Evolutionary conservation across 495 filamentous ascomycete genomes (phyloP).

Genomic region (Penicillium ucsense): DNA sequence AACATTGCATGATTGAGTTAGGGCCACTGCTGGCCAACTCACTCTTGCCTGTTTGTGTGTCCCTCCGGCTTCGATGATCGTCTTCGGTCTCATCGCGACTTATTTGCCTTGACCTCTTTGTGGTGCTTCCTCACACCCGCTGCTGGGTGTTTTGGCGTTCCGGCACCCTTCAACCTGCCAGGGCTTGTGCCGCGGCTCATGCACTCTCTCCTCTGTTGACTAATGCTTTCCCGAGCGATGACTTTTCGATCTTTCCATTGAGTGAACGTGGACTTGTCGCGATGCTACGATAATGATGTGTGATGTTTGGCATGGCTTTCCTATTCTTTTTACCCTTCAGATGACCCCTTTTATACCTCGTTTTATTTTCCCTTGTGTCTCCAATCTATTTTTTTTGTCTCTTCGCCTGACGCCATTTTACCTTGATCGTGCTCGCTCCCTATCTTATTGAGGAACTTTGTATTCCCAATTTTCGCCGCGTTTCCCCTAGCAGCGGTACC

Average conservation of each 20-base stretch:
- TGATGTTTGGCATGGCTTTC: constrained; percentile 22
- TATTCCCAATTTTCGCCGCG: too few species aligned
- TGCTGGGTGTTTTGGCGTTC: constrained; percentile 25
- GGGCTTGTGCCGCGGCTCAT: constrained; percentile 4
- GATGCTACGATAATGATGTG: constrained; percentile 21
- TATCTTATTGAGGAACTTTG: too few species aligned
- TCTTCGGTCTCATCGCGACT: not conserved
- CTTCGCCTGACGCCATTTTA: not conserved
- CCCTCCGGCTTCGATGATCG: not conserved
- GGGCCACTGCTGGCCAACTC: not conserved
- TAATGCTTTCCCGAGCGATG: constrained; percentile 13
- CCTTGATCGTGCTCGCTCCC: too few species aligned
- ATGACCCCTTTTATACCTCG: constrained; percentile 1
- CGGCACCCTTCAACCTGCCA: constrained; percentile 1
- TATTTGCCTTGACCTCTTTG: not conserved
- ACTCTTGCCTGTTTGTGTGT: not conserved
- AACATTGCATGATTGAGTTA: constrained; percentile 36
- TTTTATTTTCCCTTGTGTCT: not conserved
- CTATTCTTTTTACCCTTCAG: constrained; percentile 11
- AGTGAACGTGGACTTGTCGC: constrained; percentile 10
- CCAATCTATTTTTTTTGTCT: not conserved
- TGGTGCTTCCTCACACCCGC: constrained; percentile 9
- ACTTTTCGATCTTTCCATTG: constrained; percentile 1
- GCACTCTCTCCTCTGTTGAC: not conserved
- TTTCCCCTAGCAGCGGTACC: too few species aligned